Percentiles rank a stretch among this genome's conserved stretches.
Conservation (phyloP, 2,329 filamentous ascomycete genomes). For the Pseudogymnoascus sp. region DNA sequence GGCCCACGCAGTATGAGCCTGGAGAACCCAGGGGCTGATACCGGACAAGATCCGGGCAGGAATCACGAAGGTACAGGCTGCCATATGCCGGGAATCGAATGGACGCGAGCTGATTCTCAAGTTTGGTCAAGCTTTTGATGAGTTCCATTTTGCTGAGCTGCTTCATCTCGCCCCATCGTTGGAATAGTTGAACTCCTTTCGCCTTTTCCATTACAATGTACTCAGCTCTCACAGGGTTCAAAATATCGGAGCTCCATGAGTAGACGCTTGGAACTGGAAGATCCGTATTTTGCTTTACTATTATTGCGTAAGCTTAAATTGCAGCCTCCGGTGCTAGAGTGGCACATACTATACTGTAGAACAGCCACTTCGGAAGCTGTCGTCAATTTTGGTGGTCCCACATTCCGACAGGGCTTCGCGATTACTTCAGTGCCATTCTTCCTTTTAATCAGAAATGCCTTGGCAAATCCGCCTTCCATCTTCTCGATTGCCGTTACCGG, state of each 20-base stretch:
- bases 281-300: conserved; percentile 14
- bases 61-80: not conserved
- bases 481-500: conserved; percentile 33
- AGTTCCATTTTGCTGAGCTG: conserved; percentile 14
- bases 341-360: conserved; percentile 33
- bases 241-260: conserved; percentile 23
- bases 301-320: not conserved
- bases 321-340: not conserved
- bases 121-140: conserved; percentile 6
- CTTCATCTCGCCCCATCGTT: conserved; percentile 17
- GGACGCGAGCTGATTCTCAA: not conserved
- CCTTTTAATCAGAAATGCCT: conserved; percentile 36
- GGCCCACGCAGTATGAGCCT: not conserved
- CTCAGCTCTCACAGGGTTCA: conserved; percentile 25
- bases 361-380: conserved; percentile 40
- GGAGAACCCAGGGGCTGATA: not conserved
- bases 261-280: conserved; percentile 29
- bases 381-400: conserved; percentile 31
- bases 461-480: conserved; percentile 38
- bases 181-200: conserved; percentile 25
- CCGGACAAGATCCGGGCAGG: not conserved
- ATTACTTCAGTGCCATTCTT: conserved; percentile 33
- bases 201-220: conserved; percentile 36
- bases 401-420: conserved; percentile 33
- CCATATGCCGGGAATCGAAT: not conserved